These are phyloP conservation scores for Phytophthora pinifolia DNA, from an alignment of 352 stramenopile species.

Conservation along the genomic window DNA sequence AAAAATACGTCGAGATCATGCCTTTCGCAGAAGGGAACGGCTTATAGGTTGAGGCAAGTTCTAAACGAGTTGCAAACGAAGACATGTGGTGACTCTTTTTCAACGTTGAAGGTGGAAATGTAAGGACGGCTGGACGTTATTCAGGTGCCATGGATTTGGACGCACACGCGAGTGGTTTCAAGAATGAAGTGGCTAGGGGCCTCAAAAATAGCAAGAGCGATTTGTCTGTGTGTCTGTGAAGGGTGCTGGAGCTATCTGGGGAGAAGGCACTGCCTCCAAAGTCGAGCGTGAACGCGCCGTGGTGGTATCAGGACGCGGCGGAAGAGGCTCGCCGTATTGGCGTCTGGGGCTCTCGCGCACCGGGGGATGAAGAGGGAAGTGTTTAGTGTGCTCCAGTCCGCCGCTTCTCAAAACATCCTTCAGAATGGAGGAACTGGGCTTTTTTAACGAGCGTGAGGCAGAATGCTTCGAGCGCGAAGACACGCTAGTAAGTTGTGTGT, in stretches of 20 bases:
- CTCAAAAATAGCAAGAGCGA: slow-evolving; percentile 31
- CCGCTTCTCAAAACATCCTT: slow-evolving; percentile 12
- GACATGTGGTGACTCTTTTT: background rate
- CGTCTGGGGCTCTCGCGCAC: slow-evolving; percentile 17
- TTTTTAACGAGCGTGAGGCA: slow-evolving; percentile 83
- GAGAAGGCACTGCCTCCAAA: slow-evolving; percentile 22
- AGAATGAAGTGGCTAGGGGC: slow-evolving; percentile 1
- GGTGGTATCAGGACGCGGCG: slow-evolving; percentile 15
- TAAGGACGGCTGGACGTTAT: slow-evolving; percentile 5
- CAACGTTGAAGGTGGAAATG: background rate
- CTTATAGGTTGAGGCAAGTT: background rate
- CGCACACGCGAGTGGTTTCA: slow-evolving; percentile 25
- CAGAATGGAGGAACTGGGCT: slow-evolving; percentile 78
- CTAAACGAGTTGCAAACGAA: background rate
- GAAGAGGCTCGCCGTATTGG: slow-evolving; percentile 19
- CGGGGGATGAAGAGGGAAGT: slow-evolving; percentile 45
- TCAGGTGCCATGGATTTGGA: background rate
- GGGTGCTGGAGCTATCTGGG: slow-evolving; percentile 21
- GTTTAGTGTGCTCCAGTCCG: slow-evolving; percentile 21
- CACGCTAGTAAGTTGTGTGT: slow-evolving; percentile 50
- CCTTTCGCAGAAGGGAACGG: slow-evolving; percentile 11
- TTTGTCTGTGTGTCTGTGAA: slow-evolving; percentile 7
- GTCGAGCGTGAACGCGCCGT: slow-evolving; percentile 10
- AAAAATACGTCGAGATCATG: slow-evolving; percentile 60
- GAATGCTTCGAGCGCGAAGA: slow-evolving; percentile 86